Conservation (phyloP, 495 filamentous ascomycete species). For the Parathielavia hyrcaniae region DNA sequence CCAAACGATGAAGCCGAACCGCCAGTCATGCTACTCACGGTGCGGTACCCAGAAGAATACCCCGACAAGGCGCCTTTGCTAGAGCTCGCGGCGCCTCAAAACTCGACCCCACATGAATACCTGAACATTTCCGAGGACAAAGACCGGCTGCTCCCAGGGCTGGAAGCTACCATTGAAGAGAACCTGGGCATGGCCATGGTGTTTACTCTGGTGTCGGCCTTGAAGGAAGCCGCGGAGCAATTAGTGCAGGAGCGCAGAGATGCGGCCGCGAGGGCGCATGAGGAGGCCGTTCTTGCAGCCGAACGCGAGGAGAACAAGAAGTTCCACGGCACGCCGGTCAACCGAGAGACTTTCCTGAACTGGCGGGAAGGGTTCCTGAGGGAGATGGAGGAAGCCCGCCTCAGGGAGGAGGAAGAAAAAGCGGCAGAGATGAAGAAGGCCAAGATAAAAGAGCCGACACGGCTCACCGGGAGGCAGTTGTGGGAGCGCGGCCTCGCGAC, state of each 20-base stretch:
- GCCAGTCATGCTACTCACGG: slow-evolving; percentile 67
- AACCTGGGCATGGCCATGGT: slow-evolving; percentile 98
- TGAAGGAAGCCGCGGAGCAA: slow-evolving; percentile 83
- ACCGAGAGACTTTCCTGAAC: slow-evolving; percentile 68
- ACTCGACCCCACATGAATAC: slow-evolving; percentile 58
- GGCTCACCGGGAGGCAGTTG: slow-evolving; percentile 71
- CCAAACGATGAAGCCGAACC: slow-evolving; percentile 48
- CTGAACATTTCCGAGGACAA: slow-evolving; percentile 59
- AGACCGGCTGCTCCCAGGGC: slow-evolving; percentile 56
- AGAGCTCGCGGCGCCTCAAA: slow-evolving; percentile 63
- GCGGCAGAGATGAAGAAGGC: slow-evolving; percentile 73
- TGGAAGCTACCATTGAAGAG: slow-evolving; percentile 70
- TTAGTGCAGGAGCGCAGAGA: slow-evolving; percentile 63
- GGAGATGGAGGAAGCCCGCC: slow-evolving; percentile 68
- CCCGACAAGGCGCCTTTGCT: slow-evolving; percentile 78
- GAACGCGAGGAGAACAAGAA: slow-evolving; percentile 94
- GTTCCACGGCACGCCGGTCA: slow-evolving; percentile 89
- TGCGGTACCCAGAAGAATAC: slow-evolving; percentile 80
- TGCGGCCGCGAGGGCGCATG: slow-evolving; percentile 54
- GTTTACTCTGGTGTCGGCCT: slow-evolving; percentile 75
- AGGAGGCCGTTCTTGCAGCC: slow-evolving; percentile 58
- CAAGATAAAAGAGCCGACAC: slow-evolving; percentile 53
- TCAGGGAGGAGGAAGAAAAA: slow-evolving; percentile 59
- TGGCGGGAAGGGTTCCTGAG: slow-evolving; percentile 75
- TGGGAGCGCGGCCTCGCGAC: slow-evolving; percentile 78